These are phyloP conservation scores for Mucor velutinosus DNA, from an alignment of 371 early-diverging fungal species.

Conservation along the genomic window DNA sequence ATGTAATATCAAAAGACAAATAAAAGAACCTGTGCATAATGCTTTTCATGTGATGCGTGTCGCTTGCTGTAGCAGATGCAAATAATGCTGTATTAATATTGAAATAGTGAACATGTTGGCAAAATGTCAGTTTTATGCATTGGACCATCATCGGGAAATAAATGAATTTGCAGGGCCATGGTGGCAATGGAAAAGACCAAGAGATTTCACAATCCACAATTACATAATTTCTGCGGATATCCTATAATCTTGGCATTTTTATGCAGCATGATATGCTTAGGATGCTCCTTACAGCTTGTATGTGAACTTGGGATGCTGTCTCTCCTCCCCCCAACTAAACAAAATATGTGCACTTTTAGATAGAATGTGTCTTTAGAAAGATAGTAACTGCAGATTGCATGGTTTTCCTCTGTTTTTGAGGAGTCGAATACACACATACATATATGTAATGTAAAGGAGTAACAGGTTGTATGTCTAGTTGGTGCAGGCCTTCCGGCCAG, in stretches of 20 bases:
- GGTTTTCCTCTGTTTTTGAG: neutral
- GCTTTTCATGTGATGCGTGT: constrained; percentile 6
- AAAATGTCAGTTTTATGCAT: neutral
- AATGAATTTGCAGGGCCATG: neutral
- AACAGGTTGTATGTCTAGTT: neutral
- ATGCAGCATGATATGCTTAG: neutral
- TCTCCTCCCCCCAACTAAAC: neutral
- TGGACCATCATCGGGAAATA: constrained; percentile 2
- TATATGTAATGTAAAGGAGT: neutral
- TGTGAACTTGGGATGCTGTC: neutral
- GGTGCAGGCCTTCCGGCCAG: neutral
- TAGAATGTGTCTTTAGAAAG: neutral
- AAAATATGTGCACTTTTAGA: neutral
- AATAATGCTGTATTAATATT: neutral
- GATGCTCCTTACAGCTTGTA: constrained; percentile 4
- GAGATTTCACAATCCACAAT: neutral
- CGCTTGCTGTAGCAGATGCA: neutral
- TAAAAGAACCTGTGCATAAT: neutral
- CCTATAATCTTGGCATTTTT: constrained; percentile 7
- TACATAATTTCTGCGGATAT: neutral
- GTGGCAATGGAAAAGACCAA: neutral
- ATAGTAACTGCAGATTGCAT: neutral
- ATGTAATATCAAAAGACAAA: neutral
- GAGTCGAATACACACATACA: neutral
- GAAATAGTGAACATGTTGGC: too few species aligned